phyloP scores from a whole-genome alignment of 2,329 filamentous ascomycete species.

The Xylariaceae sp. region DNA sequence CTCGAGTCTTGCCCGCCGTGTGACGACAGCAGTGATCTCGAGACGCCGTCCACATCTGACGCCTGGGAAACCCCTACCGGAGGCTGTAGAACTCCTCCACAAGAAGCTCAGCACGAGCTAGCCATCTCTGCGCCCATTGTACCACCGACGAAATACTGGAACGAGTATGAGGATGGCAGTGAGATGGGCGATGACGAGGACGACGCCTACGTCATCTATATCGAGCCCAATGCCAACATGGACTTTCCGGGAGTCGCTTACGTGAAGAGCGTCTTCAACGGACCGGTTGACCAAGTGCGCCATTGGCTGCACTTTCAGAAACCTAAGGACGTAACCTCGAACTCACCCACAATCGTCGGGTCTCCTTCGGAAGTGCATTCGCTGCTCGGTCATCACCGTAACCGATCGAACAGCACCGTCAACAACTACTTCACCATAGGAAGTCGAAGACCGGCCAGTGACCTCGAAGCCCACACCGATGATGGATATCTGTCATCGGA shows the following conservation, averaged over 20 bases:
- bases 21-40: slow-evolving; percentile 15
- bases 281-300: slow-evolving; percentile 47
- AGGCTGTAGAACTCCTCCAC: slow-evolving; percentile 13
- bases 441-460: slow-evolving; percentile 2
- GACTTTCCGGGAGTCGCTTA: slow-evolving; percentile 60
- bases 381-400: slow-evolving; percentile 20
- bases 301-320: slow-evolving; percentile 40
- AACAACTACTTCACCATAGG: slow-evolving; percentile 30
- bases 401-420: slow-evolving; percentile 7
- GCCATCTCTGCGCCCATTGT: slow-evolving; percentile 19
- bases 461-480: slow-evolving; percentile 31
- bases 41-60: slow-evolving; percentile 9
- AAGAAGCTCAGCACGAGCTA: slow-evolving; percentile 3
- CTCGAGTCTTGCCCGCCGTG: slow-evolving; percentile 41
- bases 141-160: slow-evolving; percentile 58
- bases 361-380: slow-evolving; percentile 26
- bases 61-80: background rate
- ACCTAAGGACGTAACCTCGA: background rate
- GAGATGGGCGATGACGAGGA: slow-evolving; percentile 52
- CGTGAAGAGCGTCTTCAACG: slow-evolving; percentile 47
- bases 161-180: slow-evolving; percentile 79
- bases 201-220: slow-evolving; percentile 66
- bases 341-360: background rate
- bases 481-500: slow-evolving; percentile 34
- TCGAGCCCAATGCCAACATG: slow-evolving; percentile 60